phyloP scores from a whole-genome alignment of 2,329 filamentous ascomycete species.

The Whalleya microplaca region DNA sequence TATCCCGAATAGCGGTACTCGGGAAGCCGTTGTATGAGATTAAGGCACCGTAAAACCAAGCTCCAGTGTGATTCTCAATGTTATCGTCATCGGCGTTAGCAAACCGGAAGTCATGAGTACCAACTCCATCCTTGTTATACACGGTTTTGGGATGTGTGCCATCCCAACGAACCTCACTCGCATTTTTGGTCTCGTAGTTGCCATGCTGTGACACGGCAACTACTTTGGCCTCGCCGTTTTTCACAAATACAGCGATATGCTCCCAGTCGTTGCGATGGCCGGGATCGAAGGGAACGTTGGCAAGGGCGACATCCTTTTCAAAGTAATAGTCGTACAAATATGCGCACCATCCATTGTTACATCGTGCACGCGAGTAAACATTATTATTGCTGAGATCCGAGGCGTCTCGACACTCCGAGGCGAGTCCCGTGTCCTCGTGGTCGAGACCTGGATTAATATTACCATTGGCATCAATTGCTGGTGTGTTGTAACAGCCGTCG shows the following conservation, averaged over 20 bases:
- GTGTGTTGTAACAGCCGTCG: conserved; percentile 45
- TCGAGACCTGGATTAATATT: conserved; percentile 38
- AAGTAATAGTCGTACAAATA: conserved; percentile 52
- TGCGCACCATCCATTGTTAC: conserved; percentile 50
- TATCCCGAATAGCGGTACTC: conserved; percentile 29
- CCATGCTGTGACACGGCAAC: conserved; percentile 37
- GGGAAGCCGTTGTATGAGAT: conserved; percentile 37
- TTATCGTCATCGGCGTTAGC: conserved; percentile 33
- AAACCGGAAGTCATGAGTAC: conserved; percentile 37
- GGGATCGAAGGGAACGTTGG: conserved; percentile 33
- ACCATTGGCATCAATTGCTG: conserved; percentile 42
- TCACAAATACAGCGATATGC: conserved; percentile 37
- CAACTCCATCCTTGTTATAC: conserved; percentile 37
- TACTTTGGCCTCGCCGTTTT: conserved; percentile 29
- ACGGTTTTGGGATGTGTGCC: conserved; percentile 37
- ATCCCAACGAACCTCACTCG: conserved; percentile 35
- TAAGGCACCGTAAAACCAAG: conserved; percentile 36
- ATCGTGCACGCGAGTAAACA: conserved; percentile 47
- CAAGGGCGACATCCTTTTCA: conserved; percentile 46
- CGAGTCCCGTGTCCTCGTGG: conserved; percentile 33
- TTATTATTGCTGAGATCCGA: conserved; percentile 44
- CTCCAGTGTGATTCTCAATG: conserved; percentile 35
- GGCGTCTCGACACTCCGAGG: conserved; percentile 38
- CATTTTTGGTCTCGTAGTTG: conserved; percentile 30
- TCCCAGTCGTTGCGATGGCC: conserved; percentile 46